Evolutionary conservation across 1,284 basidiomycete genomes (phyloP).

Genomic region (Ganoderma multipileum): DNA sequence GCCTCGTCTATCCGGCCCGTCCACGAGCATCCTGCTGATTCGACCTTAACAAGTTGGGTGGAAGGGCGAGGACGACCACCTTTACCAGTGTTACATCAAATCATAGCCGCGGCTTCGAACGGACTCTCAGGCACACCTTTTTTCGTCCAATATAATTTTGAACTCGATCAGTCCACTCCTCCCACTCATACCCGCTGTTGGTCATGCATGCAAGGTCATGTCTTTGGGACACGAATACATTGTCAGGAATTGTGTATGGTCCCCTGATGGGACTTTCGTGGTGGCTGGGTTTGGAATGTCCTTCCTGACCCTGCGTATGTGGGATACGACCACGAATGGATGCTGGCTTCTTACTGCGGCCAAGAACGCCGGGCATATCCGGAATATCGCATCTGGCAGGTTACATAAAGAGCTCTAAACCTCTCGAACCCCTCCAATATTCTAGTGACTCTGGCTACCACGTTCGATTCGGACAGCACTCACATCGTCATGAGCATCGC

Average conservation of each 20-base stretch:
- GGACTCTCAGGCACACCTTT: background rate
- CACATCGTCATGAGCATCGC: background rate
- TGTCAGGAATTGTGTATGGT: background rate
- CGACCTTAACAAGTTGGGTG: slow-evolving; percentile 33
- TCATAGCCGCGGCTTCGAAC: slow-evolving; percentile 4
- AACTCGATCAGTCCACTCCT: background rate
- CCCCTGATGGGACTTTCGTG: background rate
- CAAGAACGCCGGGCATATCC: background rate
- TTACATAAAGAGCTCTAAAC: too few species aligned
- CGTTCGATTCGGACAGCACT: background rate
- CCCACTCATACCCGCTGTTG: background rate
- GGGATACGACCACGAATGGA: background rate
- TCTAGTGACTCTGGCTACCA: too few species aligned
- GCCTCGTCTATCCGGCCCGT: background rate
- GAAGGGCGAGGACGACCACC: slow-evolving; percentile 29
- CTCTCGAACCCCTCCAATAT: too few species aligned
- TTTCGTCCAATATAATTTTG: background rate
- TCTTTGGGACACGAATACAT: background rate
- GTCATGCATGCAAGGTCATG: background rate
- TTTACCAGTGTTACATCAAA: slow-evolving; percentile 35
- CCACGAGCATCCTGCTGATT: background rate
- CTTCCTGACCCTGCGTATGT: background rate
- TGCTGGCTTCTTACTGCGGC: background rate
- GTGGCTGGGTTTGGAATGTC: background rate
- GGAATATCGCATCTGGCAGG: background rate